A percentile compares a stretch with the other conserved stretches of the same genome.
phyloP scores from a whole-genome alignment of 768 basidiomycete genomes.

The Leccinum ochraceum region DNA sequence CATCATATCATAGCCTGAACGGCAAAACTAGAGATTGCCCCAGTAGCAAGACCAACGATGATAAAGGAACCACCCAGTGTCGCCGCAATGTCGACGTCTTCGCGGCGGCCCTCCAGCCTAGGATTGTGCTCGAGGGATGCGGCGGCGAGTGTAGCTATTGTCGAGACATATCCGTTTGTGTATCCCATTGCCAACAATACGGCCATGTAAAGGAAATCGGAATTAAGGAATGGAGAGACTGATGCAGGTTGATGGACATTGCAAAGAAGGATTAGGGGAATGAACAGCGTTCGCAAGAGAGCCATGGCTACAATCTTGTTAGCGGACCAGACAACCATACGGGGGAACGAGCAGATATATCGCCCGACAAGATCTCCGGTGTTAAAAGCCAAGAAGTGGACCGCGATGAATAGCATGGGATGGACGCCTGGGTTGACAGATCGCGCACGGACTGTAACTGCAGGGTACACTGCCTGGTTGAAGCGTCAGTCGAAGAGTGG shows the following conservation, averaged over 20 bases:
- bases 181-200: constrained; percentile 74
- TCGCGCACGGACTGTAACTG: constrained; percentile 76
- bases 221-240: constrained; percentile 54
- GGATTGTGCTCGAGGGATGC: constrained; percentile 82
- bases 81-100: constrained; percentile 88
- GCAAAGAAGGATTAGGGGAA: constrained; percentile 87
- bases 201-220: constrained; percentile 73
- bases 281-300: constrained; percentile 72
- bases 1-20: constrained; percentile 67
- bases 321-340: constrained; percentile 68
- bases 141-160: constrained; percentile 79
- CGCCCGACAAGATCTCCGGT: constrained; percentile 72
- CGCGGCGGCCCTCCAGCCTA: constrained; percentile 59
- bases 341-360: constrained; percentile 64
- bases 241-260: constrained; percentile 62
- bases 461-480: constrained; percentile 78
- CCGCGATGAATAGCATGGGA: constrained; percentile 76
- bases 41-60: constrained; percentile 72
- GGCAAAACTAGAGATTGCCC: constrained; percentile 81
- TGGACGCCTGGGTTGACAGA: constrained; percentile 70
- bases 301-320: constrained; percentile 63
- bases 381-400: constrained; percentile 80
- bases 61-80: constrained; percentile 79
- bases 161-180: constrained; percentile 80
- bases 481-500: constrained; percentile 10